These are phyloP conservation scores for Bryopsis sp. DNA, from an alignment of 139 green algal genomes.

Conservation along the genomic window DNA sequence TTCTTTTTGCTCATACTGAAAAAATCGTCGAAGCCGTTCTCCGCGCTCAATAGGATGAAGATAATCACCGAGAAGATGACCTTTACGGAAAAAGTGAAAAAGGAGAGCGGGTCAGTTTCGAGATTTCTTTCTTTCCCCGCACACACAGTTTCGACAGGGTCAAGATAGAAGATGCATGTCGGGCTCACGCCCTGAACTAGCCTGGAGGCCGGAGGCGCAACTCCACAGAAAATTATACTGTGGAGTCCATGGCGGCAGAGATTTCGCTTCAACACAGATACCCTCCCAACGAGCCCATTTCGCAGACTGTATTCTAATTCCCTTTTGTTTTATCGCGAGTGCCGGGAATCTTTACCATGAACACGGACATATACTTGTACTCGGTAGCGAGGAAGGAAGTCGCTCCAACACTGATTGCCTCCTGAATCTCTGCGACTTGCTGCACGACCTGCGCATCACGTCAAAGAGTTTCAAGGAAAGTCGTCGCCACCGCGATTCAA, in stretches of 20 bases:
- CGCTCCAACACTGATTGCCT: constrained; percentile 73
- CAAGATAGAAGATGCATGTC: too few species aligned
- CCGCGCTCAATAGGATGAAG: constrained; percentile 81
- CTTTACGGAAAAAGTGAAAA: constrained; percentile 28
- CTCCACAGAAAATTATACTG: too few species aligned
- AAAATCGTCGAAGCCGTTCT: constrained; percentile 47
- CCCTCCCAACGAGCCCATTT: too few species aligned
- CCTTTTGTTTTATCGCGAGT: too few species aligned
- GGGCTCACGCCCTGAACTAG: too few species aligned
- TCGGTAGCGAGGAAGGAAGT: constrained; percentile 89
- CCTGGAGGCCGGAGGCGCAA: too few species aligned
- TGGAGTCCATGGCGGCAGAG: too few species aligned
- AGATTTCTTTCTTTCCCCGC: too few species aligned
- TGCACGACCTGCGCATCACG: constrained; percentile 58
- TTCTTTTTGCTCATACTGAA: constrained; percentile 26
- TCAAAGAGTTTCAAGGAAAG: neutral
- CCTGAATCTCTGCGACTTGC: constrained; percentile 81
- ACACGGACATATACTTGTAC: constrained; percentile 86
- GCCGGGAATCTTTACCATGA: constrained; percentile 50
- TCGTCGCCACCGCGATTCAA: too few species aligned
- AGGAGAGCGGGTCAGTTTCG: neutral
- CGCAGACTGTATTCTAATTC: too few species aligned
- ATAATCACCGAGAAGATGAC: constrained; percentile 84
- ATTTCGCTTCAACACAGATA: too few species aligned
- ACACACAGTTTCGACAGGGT: too few species aligned